These are phyloP conservation scores for Colletotrichum sp. DNA, from an alignment of 2,329 filamentous ascomycete species.

Conservation along the genomic window DNA sequence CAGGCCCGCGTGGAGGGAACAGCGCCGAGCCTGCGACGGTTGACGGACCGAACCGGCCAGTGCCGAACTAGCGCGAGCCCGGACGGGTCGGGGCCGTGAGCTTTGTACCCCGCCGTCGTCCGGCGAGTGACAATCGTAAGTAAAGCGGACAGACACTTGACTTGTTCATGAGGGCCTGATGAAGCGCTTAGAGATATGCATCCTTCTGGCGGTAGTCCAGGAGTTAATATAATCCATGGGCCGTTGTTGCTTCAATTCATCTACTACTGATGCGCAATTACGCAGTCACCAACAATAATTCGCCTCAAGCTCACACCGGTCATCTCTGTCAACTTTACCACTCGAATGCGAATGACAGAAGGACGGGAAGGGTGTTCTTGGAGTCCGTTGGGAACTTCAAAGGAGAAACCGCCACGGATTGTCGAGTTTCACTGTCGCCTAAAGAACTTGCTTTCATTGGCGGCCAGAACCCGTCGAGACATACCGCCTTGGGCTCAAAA, in stretches of 20 bases:
- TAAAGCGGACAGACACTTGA: neutral
- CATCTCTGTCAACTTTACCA: neutral
- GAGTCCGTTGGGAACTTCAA: neutral
- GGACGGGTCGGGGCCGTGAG: neutral
- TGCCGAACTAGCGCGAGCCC: neutral
- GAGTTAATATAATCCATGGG: neutral
- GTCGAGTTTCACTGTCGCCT: neutral
- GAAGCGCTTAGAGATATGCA: neutral
- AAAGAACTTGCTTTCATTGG: neutral
- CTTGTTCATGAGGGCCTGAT: neutral
- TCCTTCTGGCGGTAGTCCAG: neutral
- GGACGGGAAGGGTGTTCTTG: neutral
- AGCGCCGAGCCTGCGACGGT: neutral
- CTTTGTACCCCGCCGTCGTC: neutral
- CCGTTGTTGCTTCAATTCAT: neutral
- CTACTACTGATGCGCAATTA: fast-evolving
- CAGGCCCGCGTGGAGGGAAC: neutral
- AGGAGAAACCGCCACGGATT: neutral
- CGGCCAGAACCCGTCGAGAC: neutral
- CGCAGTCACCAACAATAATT: neutral
- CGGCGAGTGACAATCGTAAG: neutral
- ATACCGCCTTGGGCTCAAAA: neutral
- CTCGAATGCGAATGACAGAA: neutral
- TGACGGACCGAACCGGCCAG: neutral
- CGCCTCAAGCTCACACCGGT: neutral